These are phyloP conservation scores for Paracamarosporium sp. DNA, from an alignment of 2,329 filamentous ascomycete species.

Conservation along the genomic window DNA sequence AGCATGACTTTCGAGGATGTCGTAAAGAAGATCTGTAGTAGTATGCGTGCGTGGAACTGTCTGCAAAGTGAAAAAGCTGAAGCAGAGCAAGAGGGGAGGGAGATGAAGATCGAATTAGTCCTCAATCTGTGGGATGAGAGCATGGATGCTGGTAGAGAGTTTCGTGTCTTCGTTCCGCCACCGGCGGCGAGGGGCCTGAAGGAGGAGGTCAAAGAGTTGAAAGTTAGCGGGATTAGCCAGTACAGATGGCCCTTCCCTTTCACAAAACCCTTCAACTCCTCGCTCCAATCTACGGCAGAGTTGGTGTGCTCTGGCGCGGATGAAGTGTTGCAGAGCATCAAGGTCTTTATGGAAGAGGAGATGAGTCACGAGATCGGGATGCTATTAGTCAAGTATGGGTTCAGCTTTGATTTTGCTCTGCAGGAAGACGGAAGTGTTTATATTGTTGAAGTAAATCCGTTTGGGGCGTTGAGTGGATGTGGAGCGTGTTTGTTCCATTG, in stretches of 20 bases:
- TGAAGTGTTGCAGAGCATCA: constrained; percentile 4
- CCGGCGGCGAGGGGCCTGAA: constrained; percentile 12
- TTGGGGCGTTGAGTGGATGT: constrained; percentile 53
- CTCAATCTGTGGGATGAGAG: constrained; percentile 51
- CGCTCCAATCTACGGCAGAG: not conserved
- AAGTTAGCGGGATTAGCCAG: constrained; percentile 18
- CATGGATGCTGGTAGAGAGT: constrained; percentile 51
- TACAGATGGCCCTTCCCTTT: constrained; percentile 19
- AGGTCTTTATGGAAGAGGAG: constrained; percentile 1
- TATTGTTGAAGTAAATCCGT: constrained; percentile 56
- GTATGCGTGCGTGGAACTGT: constrained; percentile 45
- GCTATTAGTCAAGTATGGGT: constrained; percentile 47
- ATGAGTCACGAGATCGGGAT: constrained; percentile 13
- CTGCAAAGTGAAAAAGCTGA: constrained; percentile 22
- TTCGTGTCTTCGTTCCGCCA: constrained; percentile 54
- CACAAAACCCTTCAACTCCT: not conserved
- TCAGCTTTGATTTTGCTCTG: constrained; percentile 54
- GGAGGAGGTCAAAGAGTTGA: not conserved
- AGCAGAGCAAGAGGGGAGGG: constrained; percentile 24
- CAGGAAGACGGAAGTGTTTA: constrained; percentile 33
- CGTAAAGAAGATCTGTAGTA: constrained; percentile 47
- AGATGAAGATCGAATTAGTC: constrained; percentile 39
- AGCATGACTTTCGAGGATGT: constrained; percentile 8
- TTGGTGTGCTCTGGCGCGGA: constrained; percentile 5
- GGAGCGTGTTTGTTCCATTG: constrained; percentile 58